A percentile compares a stretch with the other conserved stretches of the same genome.
Evolutionary conservation across 164 flowering plant species (phyloP).

Genomic region (Berberis vulgaris): DNA sequence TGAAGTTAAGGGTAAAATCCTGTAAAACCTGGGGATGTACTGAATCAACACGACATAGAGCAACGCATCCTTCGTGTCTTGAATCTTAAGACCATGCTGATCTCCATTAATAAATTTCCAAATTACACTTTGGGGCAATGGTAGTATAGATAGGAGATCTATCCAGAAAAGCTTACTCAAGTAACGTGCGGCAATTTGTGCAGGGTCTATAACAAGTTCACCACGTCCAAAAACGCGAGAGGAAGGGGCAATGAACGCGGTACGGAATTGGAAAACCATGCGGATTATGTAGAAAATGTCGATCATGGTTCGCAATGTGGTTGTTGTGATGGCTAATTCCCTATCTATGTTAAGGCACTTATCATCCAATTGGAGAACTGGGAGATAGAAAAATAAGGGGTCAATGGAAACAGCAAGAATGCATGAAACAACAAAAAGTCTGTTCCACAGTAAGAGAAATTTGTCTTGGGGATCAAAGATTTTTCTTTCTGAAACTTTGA

Average conservation of each 20-base stretch:
- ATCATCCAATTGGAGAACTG: slow-evolving; percentile 28
- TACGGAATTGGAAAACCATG: slow-evolving; percentile 89
- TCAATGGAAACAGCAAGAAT: slow-evolving; percentile 85
- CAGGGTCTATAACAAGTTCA: slow-evolving; percentile 91
- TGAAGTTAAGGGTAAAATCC: no score
- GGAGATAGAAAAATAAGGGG: slow-evolving; percentile 86
- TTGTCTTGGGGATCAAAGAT: slow-evolving; percentile 95
- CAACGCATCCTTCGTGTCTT: no score
- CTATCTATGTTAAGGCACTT: slow-evolving; percentile 7
- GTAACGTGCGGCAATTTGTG: slow-evolving; percentile 79
- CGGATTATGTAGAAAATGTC: slow-evolving; percentile 25
- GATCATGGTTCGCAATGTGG: slow-evolving; percentile 6
- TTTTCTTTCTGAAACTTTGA: slow-evolving; percentile 73
- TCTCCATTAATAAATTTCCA: no score
- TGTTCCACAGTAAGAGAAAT: slow-evolving; percentile 69
- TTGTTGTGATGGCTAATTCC: slow-evolving; percentile 7
- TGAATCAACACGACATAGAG: no score
- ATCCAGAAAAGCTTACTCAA: slow-evolving; percentile 57
- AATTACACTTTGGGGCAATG: slow-evolving; percentile 52
- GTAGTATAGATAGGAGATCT: slow-evolving; percentile 84
- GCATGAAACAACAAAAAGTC: slow-evolving; percentile 70
- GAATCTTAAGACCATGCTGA: no score
- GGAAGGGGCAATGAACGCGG: slow-evolving; percentile 95
- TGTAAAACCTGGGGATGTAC: no score
- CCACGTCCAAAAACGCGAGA: slow-evolving; percentile 99